These are phyloP conservation scores for Taiozyma onychis DNA, from an alignment of 1,139 yeast genomes.

Conservation along the genomic window DNA sequence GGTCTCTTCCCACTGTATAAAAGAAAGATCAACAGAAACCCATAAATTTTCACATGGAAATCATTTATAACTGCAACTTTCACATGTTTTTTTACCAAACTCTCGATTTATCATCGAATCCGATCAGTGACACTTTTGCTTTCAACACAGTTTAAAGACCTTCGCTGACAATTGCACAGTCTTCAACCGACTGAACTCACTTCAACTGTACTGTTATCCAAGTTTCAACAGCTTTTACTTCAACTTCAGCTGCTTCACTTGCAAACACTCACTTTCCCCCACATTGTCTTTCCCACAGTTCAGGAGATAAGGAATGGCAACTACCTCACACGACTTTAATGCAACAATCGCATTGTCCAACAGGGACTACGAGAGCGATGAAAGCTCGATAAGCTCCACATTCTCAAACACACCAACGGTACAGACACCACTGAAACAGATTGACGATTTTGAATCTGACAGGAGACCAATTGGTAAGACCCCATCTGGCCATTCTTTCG, in stretches of 20 bases:
- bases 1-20: background rate
- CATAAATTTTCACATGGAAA: background rate
- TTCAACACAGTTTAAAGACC: background rate
- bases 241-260: background rate
- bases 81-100: background rate
- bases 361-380: background rate
- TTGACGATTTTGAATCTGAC: background rate
- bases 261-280: background rate
- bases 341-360: background rate
- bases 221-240: background rate
- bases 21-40: background rate
- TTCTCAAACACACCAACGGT: background rate
- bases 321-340: background rate
- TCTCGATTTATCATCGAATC: too few relatives aligned
- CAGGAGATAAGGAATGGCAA: background rate
- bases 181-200: background rate
- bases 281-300: background rate
- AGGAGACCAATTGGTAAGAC: conserved; percentile 36
- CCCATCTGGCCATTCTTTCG: conserved; percentile 39
- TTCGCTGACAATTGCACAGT: background rate
- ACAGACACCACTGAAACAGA: background rate
- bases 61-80: background rate
- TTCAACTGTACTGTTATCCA: background rate
- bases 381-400: background rate
- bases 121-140: background rate